These are phyloP conservation scores for Leishmania aethiopica DNA, from an alignment of 208 protist species.

Conservation along the genomic window DNA sequence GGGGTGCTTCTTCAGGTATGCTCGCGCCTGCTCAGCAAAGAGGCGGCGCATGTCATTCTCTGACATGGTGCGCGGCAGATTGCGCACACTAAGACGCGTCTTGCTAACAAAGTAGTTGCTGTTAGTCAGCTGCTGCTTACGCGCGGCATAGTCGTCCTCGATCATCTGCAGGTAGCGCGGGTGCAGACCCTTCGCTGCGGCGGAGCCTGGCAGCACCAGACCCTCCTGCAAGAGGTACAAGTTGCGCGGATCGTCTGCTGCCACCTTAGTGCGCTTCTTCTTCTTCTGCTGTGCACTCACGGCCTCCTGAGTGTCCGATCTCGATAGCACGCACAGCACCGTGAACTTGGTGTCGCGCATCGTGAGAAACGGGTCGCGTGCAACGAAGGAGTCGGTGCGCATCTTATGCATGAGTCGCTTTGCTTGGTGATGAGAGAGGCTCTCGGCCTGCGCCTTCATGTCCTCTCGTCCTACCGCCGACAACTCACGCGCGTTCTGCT, in stretches of 20 bases:
- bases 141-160: conserved; percentile 79
- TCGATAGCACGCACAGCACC: conserved; percentile 78
- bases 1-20: conserved; percentile 77
- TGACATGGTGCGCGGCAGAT: conserved; percentile 86
- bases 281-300: conserved; percentile 81
- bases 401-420: conserved; percentile 84
- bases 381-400: conserved; percentile 59
- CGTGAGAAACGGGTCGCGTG: conserved; percentile 82
- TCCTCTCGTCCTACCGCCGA: conserved; percentile 63
- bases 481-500: conserved; percentile 89
- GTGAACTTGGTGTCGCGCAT: conserved; percentile 88
- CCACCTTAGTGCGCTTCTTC: conserved; percentile 90
- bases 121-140: conserved; percentile 86
- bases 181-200: conserved; percentile 80
- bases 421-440: conserved; percentile 80
- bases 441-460: conserved; percentile 69
- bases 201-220: conserved; percentile 74
- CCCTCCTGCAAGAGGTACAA: conserved; percentile 90
- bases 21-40: conserved; percentile 69
- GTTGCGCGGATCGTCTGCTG: conserved; percentile 88
- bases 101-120: conserved; percentile 93
- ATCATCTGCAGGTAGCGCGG: conserved; percentile 87
- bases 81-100: conserved; percentile 91
- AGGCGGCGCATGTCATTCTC: conserved; percentile 90
- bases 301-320: conserved; percentile 82